A percentile compares a stretch with the other conserved stretches of the same genome.
phyloP scores from a whole-genome alignment of 306 rosid species.

The Betula pendula region DNA sequence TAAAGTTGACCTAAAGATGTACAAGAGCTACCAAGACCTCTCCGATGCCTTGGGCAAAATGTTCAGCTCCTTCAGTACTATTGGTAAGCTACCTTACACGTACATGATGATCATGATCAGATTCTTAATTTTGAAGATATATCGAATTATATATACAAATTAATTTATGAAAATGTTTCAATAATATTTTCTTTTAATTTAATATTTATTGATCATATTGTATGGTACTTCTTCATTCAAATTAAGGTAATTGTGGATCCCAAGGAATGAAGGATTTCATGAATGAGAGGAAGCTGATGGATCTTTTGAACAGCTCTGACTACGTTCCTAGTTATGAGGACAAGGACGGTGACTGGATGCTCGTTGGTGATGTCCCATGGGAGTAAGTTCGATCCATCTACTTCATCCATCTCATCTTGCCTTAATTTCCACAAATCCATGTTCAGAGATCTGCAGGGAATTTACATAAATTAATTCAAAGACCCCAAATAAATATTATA shows the following conservation, averaged over 20 bases:
- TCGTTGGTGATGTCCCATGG: slow-evolving; percentile 98
- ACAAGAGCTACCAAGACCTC: slow-evolving; percentile 66
- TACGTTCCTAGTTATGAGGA: slow-evolving; percentile 91
- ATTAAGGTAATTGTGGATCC: slow-evolving; percentile 71
- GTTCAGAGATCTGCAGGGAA: too few relatives aligned
- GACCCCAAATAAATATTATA: too few relatives aligned
- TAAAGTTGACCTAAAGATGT: slow-evolving; percentile 68
- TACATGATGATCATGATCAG: too few relatives aligned
- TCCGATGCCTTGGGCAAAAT: slow-evolving; percentile 78
- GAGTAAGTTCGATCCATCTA: slow-evolving; percentile 55
- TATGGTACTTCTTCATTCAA: slow-evolving; percentile 7
- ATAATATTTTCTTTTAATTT: too few relatives aligned
- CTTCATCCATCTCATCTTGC: too few relatives aligned
- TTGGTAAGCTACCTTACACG: too few relatives aligned
- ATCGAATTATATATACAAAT: too few relatives aligned
- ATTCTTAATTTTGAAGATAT: too few relatives aligned
- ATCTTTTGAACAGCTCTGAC: slow-evolving; percentile 72
- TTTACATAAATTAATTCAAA: too few relatives aligned
- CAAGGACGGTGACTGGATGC: slow-evolving; percentile 98
- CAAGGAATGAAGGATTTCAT: slow-evolving; percentile 83
- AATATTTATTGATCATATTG: background rate
- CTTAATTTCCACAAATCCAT: background rate
- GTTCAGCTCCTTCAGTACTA: slow-evolving; percentile 85
- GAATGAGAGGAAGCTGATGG: slow-evolving; percentile 91
- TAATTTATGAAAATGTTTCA: too few relatives aligned